Conservation (phyloP, 306 rosid species). For the Fagus crenata region DNA sequence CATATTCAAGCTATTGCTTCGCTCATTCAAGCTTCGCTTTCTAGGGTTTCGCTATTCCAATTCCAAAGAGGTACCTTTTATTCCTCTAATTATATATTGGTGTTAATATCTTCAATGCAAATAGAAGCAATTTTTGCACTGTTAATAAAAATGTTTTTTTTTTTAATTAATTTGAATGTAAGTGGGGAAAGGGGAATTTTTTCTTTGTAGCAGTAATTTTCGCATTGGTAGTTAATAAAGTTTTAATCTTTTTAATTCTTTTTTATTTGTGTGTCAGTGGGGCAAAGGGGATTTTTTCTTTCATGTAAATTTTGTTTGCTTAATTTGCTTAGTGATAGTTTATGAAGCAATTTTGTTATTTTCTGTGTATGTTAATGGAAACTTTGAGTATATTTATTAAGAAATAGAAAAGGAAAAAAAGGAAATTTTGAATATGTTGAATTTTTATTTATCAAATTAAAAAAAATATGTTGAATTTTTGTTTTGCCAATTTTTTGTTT, state of each 20-base stretch:
- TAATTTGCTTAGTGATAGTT: no score
- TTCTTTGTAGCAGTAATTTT: not conserved
- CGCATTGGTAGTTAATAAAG: not conserved
- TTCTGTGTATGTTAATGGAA: not conserved
- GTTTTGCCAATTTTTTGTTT: no score
- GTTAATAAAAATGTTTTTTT: not conserved
- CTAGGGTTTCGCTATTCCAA: constrained; percentile 42
- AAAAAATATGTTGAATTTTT: no score
- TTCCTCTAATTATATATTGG: not conserved
- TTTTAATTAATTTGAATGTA: not conserved
- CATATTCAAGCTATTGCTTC: not conserved
- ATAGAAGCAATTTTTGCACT: not conserved
- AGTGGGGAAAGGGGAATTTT: not conserved
- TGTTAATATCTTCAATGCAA: not conserved
- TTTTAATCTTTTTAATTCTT: not conserved
- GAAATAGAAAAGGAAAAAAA: not conserved
- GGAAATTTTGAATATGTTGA: no score
- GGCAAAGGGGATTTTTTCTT: not conserved
- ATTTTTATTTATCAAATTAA: no score
- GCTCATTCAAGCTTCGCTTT: not conserved
- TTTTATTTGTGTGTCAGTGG: not conserved
- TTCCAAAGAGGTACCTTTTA: constrained; percentile 23
- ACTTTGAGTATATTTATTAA: not conserved
- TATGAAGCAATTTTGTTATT: not conserved
- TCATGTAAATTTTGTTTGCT: not conserved